phyloP scores from a whole-genome alignment of 2,329 filamentous ascomycete genomes.

The Aplosporella prunicola region DNA sequence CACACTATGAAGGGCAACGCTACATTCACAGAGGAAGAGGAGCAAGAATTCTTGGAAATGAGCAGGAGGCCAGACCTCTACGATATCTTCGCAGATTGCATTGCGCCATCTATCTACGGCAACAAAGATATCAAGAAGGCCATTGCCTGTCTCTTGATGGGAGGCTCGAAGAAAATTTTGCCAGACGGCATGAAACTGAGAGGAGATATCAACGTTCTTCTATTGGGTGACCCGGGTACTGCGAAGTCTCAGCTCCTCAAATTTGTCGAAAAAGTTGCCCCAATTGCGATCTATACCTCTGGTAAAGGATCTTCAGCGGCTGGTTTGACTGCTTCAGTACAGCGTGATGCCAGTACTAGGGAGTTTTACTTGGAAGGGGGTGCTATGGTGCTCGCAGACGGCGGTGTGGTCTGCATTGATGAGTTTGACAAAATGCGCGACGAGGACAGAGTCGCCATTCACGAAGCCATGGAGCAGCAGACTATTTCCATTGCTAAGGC shows the following conservation, averaged over 20 bases:
- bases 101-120: constrained; percentile 95
- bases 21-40: constrained; percentile 86
- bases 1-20: constrained; percentile 78
- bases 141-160: constrained; percentile 85
- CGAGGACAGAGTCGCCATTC: constrained; percentile 93
- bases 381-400: constrained; percentile 87
- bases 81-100: constrained; percentile 78
- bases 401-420: constrained; percentile 87
- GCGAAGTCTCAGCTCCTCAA: constrained; percentile 97
- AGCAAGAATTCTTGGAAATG: constrained; percentile 90
- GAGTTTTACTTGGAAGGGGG: constrained; percentile 98
- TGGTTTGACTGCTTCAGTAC: constrained; percentile 92
- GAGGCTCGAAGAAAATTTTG: constrained; percentile 93
- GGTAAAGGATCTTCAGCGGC: constrained; percentile 96
- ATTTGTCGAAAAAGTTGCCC: constrained; percentile 94
- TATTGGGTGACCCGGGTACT: constrained; percentile 93
- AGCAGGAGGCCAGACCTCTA: constrained; percentile 90
- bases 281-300: constrained; percentile 93
- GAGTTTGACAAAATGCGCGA: constrained; percentile 99
- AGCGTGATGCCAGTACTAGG: constrained; percentile 85
- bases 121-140: constrained; percentile 96
- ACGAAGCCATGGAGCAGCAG: constrained; percentile 99
- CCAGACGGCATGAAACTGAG: constrained; percentile 96
- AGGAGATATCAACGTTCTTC: constrained; percentile 94
- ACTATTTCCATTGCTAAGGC: constrained; percentile 99